phyloP scores from a whole-genome alignment of 2,329 filamentous ascomycete species.

The Arthrinium puccinioides region DNA sequence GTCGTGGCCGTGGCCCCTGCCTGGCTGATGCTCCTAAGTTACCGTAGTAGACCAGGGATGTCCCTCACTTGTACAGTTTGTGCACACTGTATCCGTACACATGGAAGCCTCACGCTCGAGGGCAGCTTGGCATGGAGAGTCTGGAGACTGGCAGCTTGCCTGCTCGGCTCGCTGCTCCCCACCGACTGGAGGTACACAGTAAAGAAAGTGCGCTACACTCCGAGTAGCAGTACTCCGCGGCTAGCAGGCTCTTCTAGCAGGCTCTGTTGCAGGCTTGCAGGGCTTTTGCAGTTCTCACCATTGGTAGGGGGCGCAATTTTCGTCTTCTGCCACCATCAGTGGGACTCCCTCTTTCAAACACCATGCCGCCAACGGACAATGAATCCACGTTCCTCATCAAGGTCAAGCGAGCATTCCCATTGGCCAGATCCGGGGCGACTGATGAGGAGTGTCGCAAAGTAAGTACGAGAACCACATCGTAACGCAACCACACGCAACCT shows the following conservation, averaged over 20 bases:
- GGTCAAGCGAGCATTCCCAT: background rate
- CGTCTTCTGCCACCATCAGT: too few species aligned
- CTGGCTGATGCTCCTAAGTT: background rate
- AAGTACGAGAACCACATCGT: background rate
- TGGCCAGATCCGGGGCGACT: background rate
- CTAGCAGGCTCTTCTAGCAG: background rate
- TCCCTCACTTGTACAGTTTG: background rate
- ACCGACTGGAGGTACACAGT: too few species aligned
- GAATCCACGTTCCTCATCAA: background rate
- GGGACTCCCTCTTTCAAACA: too few species aligned
- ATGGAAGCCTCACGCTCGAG: background rate
- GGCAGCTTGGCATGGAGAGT: background rate
- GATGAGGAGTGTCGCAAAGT: background rate
- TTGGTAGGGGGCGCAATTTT: too few species aligned
- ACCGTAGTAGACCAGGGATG: background rate
- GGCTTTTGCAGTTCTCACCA: too few species aligned
- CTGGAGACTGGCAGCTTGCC: background rate
- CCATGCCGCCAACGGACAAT: background rate
- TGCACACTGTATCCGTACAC: background rate
- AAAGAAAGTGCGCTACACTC: background rate
- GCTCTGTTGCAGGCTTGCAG: background rate
- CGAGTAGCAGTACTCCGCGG: background rate
- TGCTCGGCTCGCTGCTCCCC: background rate
- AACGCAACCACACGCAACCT: background rate
- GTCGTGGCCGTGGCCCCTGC: too few species aligned